Evolutionary conservation across 1,139 yeast species (phyloP).

Genomic region (Dujonia santamariae): DNA sequence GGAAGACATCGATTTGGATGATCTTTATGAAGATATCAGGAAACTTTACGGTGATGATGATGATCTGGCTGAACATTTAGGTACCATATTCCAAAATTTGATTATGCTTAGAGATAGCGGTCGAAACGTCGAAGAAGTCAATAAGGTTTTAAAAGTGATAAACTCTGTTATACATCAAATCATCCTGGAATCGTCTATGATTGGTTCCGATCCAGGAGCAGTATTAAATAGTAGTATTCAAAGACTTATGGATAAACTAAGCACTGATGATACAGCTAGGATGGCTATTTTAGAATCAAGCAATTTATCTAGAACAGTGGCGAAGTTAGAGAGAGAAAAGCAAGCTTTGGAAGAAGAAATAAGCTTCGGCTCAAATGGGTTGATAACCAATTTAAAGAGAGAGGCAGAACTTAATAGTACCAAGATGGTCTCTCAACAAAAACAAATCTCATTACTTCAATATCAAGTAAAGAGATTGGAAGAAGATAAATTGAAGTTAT

Average conservation of each 20-base stretch:
- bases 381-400: slow-evolving; percentile 16
- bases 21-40: slow-evolving; percentile 17
- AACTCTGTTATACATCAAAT: slow-evolving; percentile 33
- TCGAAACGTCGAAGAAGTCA: slow-evolving; percentile 17
- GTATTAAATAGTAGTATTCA: slow-evolving; percentile 32
- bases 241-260: slow-evolving; percentile 31
- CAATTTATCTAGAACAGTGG: slow-evolving; percentile 21
- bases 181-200: slow-evolving; percentile 21
- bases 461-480: slow-evolving; percentile 19
- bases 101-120: slow-evolving; percentile 23
- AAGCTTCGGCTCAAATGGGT: slow-evolving; percentile 19
- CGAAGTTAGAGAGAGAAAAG: slow-evolving; percentile 24
- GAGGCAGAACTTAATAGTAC: slow-evolving; percentile 17
- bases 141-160: slow-evolving; percentile 23
- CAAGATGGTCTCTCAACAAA: slow-evolving; percentile 26
- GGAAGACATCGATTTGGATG: slow-evolving; percentile 19
- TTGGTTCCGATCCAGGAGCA: slow-evolving; percentile 23
- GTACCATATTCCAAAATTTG: slow-evolving; percentile 23
- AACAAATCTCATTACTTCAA: slow-evolving; percentile 24
- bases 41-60: slow-evolving; percentile 4
- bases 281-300: slow-evolving; percentile 31
- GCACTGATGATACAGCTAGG: slow-evolving; percentile 33
- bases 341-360: slow-evolving; percentile 20
- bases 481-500: slow-evolving; percentile 14
- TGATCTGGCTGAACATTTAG: slow-evolving; percentile 12